These are phyloP conservation scores for Uronychia binucleata DNA, from an alignment of 73 alveolate species.

Conservation along the genomic window DNA sequence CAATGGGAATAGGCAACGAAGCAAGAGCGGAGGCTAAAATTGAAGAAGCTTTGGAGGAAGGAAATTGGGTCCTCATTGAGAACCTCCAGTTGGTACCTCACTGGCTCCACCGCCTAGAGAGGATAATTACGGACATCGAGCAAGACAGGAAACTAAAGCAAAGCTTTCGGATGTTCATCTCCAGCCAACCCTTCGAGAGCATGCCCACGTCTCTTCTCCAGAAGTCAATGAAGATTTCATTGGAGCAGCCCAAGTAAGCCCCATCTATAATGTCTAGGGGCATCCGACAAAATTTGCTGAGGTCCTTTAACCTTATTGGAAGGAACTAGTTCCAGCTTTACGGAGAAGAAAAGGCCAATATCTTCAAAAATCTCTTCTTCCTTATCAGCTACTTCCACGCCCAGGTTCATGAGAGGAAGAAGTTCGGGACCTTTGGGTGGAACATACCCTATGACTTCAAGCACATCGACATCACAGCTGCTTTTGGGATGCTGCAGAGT, in stretches of 20 bases:
- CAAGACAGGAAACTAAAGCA: neutral
- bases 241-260: slow-evolving; percentile 96
- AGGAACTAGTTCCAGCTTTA: neutral
- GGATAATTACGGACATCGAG: neutral
- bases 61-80: slow-evolving; percentile 98
- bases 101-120: slow-evolving; percentile 96
- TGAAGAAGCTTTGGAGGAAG: slow-evolving; percentile 90
- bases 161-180: neutral
- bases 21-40: slow-evolving; percentile 92
- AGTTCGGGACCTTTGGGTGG: slow-evolving; percentile 99
- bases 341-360: slow-evolving; percentile 27
- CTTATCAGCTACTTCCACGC: slow-evolving; percentile 24
- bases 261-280: slow-evolving; percentile 68
- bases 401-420: slow-evolving; percentile 65
- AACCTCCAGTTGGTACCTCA: slow-evolving; percentile 96
- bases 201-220: slow-evolving; percentile 97
- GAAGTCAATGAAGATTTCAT: slow-evolving; percentile 76
- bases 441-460: slow-evolving; percentile 98
- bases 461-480: slow-evolving; percentile 94
- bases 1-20: slow-evolving; percentile 96
- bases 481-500: slow-evolving; percentile 73
- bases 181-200: neutral
- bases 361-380: slow-evolving; percentile 60
- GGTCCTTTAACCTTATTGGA: neutral
- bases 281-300: slow-evolving; percentile 16